A percentile compares a stretch with the other conserved stretches of the same genome.
phyloP scores from a whole-genome alignment of 2,329 filamentous ascomycete genomes.

The Aspergillus hiratsukae region DNA sequence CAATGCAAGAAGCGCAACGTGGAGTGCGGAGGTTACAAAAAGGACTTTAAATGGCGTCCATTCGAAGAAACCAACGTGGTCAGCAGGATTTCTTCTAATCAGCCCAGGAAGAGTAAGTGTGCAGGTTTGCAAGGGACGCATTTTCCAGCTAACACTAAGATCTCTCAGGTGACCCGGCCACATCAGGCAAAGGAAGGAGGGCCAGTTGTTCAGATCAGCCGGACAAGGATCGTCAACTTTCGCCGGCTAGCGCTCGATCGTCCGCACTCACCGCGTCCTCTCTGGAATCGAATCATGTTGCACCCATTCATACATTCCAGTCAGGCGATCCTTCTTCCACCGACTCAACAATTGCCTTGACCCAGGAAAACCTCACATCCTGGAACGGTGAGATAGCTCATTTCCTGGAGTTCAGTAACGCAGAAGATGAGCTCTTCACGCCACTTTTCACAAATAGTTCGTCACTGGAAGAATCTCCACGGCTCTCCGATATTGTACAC shows the following conservation, averaged over 20 bases:
- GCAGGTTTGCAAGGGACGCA: neutral
- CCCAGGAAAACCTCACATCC: constrained; percentile 6
- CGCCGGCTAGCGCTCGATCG: neutral
- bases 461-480: constrained; percentile 11
- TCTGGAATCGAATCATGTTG: neutral
- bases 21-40: constrained; percentile 66
- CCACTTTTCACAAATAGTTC: constrained; percentile 10
- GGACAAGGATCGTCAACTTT: neutral
- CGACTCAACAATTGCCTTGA: neutral
- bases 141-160: neutral
- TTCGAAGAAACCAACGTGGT: constrained; percentile 60
- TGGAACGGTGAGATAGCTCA: constrained; percentile 2
- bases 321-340: no score
- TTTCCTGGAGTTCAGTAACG: constrained; percentile 4
- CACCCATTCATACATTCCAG: neutral
- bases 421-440: constrained; percentile 9
- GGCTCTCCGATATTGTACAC: constrained; percentile 13
- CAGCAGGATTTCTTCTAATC: constrained; percentile 29
- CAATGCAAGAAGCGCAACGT: constrained; percentile 64
- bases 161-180: neutral
- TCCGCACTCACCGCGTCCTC: neutral
- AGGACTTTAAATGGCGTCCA: constrained; percentile 70
- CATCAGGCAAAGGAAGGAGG: neutral
- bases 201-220: neutral
- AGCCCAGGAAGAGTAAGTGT: constrained; percentile 44